Base-by-base conservation (phyloP, 2,329 filamentous ascomycete genomes). In the Penicillium hesseltinei region DNA sequence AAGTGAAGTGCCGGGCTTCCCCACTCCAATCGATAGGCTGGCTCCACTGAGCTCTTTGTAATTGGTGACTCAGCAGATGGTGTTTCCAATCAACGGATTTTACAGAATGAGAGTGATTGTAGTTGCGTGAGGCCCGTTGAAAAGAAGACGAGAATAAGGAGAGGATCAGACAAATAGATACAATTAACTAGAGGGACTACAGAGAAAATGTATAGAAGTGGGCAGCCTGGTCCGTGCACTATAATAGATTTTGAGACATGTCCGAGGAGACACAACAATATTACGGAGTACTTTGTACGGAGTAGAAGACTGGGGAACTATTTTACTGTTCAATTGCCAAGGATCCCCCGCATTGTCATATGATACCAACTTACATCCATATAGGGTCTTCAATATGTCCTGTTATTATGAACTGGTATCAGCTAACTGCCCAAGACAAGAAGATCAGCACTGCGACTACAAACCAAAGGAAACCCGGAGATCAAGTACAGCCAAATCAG, bases 1-100 rank as follows among this genome's bases (percentile, higher is more conserved):
- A 27, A 47, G 40, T 39, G 59, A 67, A 65, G 54, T 67, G 66
- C 65, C 66, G 63, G 50, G 27, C 15, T 56, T 57, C 62, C 56
- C 63, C 63, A 64, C 62, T 62, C 52, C 19, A 29, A 25, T 56
- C 35, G 33, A 23, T 35, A 38, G 54, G 35, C 13, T n/a, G 19
- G 19, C 39, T 58, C 62, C 62, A 65, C 62, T 60, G 53, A 45
- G 25, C 19, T 46, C 47, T 65, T 65, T 61, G 62, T 66, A 62
- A 66, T 56, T 36, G n/a, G 52, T 66, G 51, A 66, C 56, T 65
- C 61, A 63, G 61, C 62, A 2, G 13, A 29, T 27, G 23, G 6
- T 36, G 2, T 35, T 17, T 42, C 10, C 13, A 48, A n/a, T n/a
- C n/a, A n/a, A 35, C 6, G 47, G 5, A 21, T 19, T 31, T 19